Base-by-base conservation (phyloP, 352 stramenopile genomes). In the Phytophthora idaei region DNA sequence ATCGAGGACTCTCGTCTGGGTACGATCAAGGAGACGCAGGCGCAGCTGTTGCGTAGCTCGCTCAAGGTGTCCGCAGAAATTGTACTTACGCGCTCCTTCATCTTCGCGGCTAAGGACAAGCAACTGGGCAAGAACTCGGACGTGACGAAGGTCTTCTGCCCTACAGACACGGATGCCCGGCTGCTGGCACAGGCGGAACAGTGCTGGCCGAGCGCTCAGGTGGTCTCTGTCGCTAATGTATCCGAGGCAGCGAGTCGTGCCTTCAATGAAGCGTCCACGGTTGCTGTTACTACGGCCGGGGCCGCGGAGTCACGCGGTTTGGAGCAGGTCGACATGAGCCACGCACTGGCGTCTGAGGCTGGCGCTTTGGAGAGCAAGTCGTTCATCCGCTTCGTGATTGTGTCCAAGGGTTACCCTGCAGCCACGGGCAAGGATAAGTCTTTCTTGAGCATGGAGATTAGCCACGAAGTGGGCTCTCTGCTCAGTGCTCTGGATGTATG, bases 21-120 rank as follows among this genome's bases (percentile, higher is more conserved):
- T 29, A 96, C 96, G 78, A 79, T 90, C 57, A 97, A 97, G 70
- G 87, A 94, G 52, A 95, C 89, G 3, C 89, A 97, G 63, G 77
- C 83, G 10, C 83, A 85, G 51, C 57, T 94, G 42, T 69, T 93
- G 65, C 76, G 63, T 31, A 87, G 80, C 56, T 83, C 84, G n/a
- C 74, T 95, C 36, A 91, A 94, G 61, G 81, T 94, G 12, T 83
- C 82, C 8, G 87, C 84, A 10, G 87, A 95, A 59, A 86, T 93
- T 49, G 66, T 93, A 5, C 56, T 94, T 9, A 72, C 76, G 15
- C 85, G 89, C 42, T 74, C 73, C n/a, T 92, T 91, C 54, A 83
- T 90, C 42, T 85, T 93, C 57, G 87, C 87, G 0, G 67, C 81
- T 0, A 85, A 83, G 53, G 72, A 85, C 52, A 83, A 85, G 47